Evolutionary conservation across 202 grass and related monocot species (phyloP), one percentile per base, ranked within the genome.

Genomic region (Hordeum pubiflorum): DNA sequence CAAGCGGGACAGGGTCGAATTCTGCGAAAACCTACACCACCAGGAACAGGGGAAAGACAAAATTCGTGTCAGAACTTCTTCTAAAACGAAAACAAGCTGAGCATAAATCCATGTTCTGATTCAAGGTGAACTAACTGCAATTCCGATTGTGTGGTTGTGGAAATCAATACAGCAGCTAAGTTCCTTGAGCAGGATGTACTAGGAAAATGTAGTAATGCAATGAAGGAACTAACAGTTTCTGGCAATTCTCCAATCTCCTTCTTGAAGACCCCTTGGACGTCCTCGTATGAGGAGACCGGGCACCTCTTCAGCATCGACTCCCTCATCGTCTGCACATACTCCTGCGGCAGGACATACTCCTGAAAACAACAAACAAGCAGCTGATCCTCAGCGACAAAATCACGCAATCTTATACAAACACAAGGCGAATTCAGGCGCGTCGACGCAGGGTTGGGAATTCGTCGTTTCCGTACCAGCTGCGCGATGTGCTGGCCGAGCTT

Each of bases 401-500:
- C 15, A 79, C 3, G 38, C 17, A 37, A 48, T 63, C 13, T 40
- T 4, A 75, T 21, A 62, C n/a, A n/a, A n/a, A n/a, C n/a, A n/a
- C 11, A 38, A 10, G 69, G 43, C 6, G 17, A 52, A 34, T 52
- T 48, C 24, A 48, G 41, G 44, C 56, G 44, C 0, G 0, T 48
- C 44, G 44, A 0, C 31, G 0, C 6, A 61, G 10, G 2, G 59
- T 17, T 31, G 7, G 0, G 56, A 70, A 20, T 20, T 20, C 4
- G 7, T 18, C 50, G 17, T 71, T 58, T 23, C 26, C 43, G 26
- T 66, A 97, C 94, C 87, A 97, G 79, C 83, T 97, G 94, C 39
- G 86, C 86, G 68, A 97, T 85, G 87, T 97, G 94, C 80, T 97
- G 94, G 72, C 92, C 94, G 79, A 97, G 92, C 83, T 97, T 97